Evolutionary conservation across 2,329 filamentous ascomycete species (phyloP).

Genomic region (Sarocladium brachiariae): DNA sequence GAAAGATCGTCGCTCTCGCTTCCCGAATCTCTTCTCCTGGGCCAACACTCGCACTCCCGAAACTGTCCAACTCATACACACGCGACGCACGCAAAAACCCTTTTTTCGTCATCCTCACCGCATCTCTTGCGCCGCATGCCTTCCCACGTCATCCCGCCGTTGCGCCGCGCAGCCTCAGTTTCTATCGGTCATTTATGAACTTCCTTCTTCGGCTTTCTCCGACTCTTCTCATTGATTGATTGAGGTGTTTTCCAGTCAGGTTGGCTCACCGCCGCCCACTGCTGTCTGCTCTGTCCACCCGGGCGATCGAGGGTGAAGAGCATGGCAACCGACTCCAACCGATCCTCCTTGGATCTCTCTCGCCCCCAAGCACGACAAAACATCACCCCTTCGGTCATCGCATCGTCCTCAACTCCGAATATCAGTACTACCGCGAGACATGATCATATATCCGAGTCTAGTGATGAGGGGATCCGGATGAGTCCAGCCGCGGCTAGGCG

Average conservation of each 20-base stretch:
- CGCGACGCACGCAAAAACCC: not conserved
- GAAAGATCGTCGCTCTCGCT: not conserved
- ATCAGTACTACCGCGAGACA: not conserved
- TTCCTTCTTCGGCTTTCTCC: not conserved
- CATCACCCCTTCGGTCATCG: not conserved
- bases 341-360: constrained; percentile 5
- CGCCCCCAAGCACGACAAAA: not conserved
- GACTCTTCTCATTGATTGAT: not conserved
- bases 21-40: not conserved
- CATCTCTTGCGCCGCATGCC: constrained; percentile 7
- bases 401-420: constrained; percentile 1
- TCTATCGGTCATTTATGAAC: not conserved
- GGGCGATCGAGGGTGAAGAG: constrained; percentile 8
- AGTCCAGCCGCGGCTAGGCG: constrained; percentile 28
- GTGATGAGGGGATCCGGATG: constrained; percentile 28
- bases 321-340: constrained; percentile 4
- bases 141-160: constrained; percentile 2
- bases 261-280: not conserved
- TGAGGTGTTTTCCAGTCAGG: too few species aligned
- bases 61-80: not conserved
- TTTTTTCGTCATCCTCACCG: not conserved
- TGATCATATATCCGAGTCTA: constrained; percentile 25
- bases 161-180: not conserved
- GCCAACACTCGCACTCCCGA: not conserved
- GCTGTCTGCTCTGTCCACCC: constrained; percentile 6